phyloP scores from a whole-genome alignment of 176 grass and related monocot species.

The Areca catechu region DNA sequence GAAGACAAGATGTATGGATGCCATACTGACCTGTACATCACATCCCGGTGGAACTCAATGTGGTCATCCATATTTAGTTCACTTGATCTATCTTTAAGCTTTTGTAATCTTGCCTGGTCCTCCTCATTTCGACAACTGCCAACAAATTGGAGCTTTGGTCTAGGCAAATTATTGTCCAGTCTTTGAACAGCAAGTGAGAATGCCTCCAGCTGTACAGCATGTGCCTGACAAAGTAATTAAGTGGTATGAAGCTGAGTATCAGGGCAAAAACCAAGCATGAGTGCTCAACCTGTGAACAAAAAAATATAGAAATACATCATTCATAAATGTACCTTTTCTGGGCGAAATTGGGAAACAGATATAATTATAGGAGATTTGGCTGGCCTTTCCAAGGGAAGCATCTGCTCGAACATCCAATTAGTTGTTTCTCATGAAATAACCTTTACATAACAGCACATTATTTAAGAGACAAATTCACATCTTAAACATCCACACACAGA shows the following conservation, averaged over 20 bases:
- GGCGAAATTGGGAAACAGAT: conserved; percentile 93
- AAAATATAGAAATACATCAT: too few relatives aligned
- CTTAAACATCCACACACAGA: too few relatives aligned
- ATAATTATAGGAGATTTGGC: conserved; percentile 51
- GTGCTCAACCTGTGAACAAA: not conserved
- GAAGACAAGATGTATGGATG: not conserved
- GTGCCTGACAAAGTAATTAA: conserved; percentile 40
- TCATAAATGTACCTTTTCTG: conserved; percentile 62
- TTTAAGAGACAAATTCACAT: too few relatives aligned
- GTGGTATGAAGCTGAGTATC: conserved; percentile 5
- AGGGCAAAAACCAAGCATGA: conserved; percentile 1
- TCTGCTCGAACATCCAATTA: conserved; percentile 40
- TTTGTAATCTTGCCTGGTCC: conserved; percentile 72
- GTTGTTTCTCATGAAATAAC: conserved; percentile 22
- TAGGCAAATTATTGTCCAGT: conserved; percentile 42
- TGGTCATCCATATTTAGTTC: conserved; percentile 69
- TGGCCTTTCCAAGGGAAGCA: conserved; percentile 72
- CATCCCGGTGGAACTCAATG: conserved; percentile 79
- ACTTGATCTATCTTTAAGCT: conserved; percentile 53
- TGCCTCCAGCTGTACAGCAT: conserved; percentile 87
- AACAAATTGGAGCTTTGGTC: conserved; percentile 70
- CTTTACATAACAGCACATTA: too few relatives aligned
- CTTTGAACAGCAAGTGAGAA: conserved; percentile 65
- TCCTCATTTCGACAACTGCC: conserved; percentile 82
- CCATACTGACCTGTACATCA: conserved; percentile 40